Base-by-base conservation (phyloP, 192 early-diverging fungal genomes). In the Linnemannia exigua region DNA sequence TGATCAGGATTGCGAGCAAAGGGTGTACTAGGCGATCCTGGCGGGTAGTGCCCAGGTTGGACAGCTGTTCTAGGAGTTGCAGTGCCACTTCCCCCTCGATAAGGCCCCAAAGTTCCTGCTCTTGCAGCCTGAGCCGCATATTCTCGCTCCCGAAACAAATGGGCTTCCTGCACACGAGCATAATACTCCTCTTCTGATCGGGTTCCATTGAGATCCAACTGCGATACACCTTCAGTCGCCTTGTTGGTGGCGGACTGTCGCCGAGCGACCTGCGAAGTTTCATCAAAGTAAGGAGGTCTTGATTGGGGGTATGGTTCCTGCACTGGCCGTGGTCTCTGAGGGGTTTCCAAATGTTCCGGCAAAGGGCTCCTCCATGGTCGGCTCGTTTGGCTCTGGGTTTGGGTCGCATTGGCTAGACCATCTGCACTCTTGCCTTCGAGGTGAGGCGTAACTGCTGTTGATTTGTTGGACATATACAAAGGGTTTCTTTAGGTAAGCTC, bases 151-250 rank as follows among this genome's bases (percentile, higher is more conserved):
- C 25, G 68, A 28, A 11, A 63, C 50, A 25, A 25, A 50, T 61
- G 70, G 22, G 25, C 22, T 36, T 79, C 78, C 33, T 73, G 70
- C 17, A 28, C 12, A 33, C 78, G 35, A 19, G 6, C 31, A 16
- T 71, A 31, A 38, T 70, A 67, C 4, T 63, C 70, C 0, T 73
- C 78, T 28, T 15, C 37, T 61, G 71, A 3, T 66, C 70, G 41
- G 41, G 31, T 14, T 33, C 70, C 28, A 67, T 51, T 50, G 36
- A 67, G 33, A 28, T 73, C 71, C 44, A 79, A 61, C 12, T 67
- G 54, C 1, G 78, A 79, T 33, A 73, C 54, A 37, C 54, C 51
- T 36, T 79, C 78, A 36, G 69, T 33, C 11, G 68, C 41, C 71
- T 25, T 63, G 47, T 73, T 72, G 54, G 78, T 33, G 35, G 54